phyloP scores from a whole-genome alignment of 495 filamentous ascomycete genomes.

The Hapsidospora chrysogenum region DNA sequence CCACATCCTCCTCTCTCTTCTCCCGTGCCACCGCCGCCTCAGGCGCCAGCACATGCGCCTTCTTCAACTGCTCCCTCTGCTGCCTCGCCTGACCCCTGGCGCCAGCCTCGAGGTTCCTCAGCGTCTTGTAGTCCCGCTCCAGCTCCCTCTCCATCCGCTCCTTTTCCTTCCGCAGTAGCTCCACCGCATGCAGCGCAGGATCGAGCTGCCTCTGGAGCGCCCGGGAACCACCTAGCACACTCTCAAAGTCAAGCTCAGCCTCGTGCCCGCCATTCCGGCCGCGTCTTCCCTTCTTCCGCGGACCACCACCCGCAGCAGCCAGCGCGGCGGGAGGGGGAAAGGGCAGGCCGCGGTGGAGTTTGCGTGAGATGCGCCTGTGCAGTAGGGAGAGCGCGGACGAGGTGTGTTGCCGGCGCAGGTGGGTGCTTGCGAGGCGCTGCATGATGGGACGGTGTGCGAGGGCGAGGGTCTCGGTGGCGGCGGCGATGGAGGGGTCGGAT shows the following conservation, averaged over 20 bases:
- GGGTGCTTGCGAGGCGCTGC: constrained; percentile 17
- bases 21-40: constrained; percentile 4
- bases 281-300: not conserved
- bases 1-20: not conserved
- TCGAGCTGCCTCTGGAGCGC: constrained; percentile 21
- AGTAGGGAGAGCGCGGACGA: constrained; percentile 16
- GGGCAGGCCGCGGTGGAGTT: constrained; percentile 21
- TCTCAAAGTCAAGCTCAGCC: constrained; percentile 28
- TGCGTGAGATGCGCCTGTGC: constrained; percentile 15
- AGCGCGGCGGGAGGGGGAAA: constrained; percentile 17
- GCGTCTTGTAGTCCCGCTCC: constrained; percentile 19
- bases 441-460: constrained; percentile 22
- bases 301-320: not conserved
- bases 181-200: constrained; percentile 25
- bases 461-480: constrained; percentile 19
- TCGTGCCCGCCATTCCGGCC: constrained; percentile 9
- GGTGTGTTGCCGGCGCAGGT: constrained; percentile 18
- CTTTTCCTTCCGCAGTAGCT: constrained; percentile 20
- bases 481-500: constrained; percentile 16
- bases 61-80: constrained; percentile 17
- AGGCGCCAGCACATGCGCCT: constrained; percentile 24
- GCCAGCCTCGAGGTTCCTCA: constrained; percentile 19
- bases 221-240: constrained; percentile 17
- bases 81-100: constrained; percentile 18
- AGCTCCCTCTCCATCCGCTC: constrained; percentile 20